A percentile compares a stretch with the other conserved stretches of the same genome.
phyloP scores from a whole-genome alignment of 352 stramenopile genomes.

The Pythium vanterpoolii region DNA sequence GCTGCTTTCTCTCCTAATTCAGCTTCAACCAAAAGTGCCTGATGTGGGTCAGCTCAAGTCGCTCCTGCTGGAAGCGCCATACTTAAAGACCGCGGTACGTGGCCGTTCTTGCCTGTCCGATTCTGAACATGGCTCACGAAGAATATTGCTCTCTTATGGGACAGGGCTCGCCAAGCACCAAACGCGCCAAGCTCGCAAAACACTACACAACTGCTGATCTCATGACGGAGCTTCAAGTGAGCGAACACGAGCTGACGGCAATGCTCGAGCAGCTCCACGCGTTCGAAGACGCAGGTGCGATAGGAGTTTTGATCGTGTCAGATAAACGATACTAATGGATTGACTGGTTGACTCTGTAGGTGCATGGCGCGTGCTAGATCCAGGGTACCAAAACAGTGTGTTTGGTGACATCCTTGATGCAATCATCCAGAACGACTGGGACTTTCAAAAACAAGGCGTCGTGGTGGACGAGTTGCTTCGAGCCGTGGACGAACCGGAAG shows the following conservation, averaged over 20 bases:
- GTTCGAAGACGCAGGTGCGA: constrained; percentile 59
- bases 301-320: not conserved
- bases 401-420: constrained; percentile 74
- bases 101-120: not conserved
- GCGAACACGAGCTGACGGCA: constrained; percentile 51
- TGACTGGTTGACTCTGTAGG: constrained; percentile 11
- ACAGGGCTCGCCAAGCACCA: constrained; percentile 21
- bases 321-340: not conserved
- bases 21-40: constrained; percentile 63
- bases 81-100: constrained; percentile 29
- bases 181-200: constrained; percentile 49
- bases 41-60: constrained; percentile 54
- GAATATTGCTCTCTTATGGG: not conserved
- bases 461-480: constrained; percentile 37
- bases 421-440: constrained; percentile 69
- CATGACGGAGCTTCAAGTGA: constrained; percentile 57
- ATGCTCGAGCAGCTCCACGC: constrained; percentile 63
- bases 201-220: constrained; percentile 64
- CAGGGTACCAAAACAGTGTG: constrained; percentile 49
- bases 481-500: constrained; percentile 33
- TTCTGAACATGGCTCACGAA: not conserved
- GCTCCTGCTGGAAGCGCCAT: constrained; percentile 65
- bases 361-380: constrained; percentile 60
- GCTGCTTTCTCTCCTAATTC: not conserved
- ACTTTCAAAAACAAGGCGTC: constrained; percentile 42